These are phyloP conservation scores for Vitis rupestris DNA, from an alignment of 164 flowering plant species.

Conservation along the genomic window DNA sequence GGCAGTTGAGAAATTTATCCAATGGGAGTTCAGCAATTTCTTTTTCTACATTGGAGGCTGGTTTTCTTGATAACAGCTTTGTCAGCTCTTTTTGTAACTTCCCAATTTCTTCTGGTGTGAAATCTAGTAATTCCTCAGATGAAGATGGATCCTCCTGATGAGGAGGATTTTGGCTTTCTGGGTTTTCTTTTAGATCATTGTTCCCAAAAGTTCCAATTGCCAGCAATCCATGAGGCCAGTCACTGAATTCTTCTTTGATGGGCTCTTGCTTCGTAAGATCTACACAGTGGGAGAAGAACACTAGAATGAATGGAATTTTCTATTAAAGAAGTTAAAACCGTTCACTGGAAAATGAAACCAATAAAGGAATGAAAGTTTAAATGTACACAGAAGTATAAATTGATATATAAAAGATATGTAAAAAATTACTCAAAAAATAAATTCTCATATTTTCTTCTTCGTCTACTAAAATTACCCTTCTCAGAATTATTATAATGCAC, in stretches of 20 bases:
- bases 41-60: constrained; percentile 26
- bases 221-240: constrained; percentile 83
- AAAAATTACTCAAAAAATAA: no score
- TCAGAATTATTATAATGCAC: no score
- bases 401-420: no score
- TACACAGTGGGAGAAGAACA: constrained; percentile 6
- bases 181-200: constrained; percentile 33
- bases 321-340: no score
- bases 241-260: constrained; percentile 70
- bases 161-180: constrained; percentile 8
- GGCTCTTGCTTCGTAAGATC: constrained; percentile 49
- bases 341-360: no score
- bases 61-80: constrained; percentile 58
- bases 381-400: no score
- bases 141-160: constrained; percentile 34
- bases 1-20: constrained; percentile 86
- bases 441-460: no score
- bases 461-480: no score
- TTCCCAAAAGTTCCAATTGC: constrained; percentile 90
- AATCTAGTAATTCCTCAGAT: constrained; percentile 49
- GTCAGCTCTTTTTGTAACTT: constrained; percentile 55
- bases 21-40: constrained; percentile 53
- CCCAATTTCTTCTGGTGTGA: constrained; percentile 82
- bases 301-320: not conserved
- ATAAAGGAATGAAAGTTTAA: no score